Evolutionary conservation across 495 filamentous ascomycete genomes (phyloP).

Genomic region (Parachaetomium inaequale): DNA sequence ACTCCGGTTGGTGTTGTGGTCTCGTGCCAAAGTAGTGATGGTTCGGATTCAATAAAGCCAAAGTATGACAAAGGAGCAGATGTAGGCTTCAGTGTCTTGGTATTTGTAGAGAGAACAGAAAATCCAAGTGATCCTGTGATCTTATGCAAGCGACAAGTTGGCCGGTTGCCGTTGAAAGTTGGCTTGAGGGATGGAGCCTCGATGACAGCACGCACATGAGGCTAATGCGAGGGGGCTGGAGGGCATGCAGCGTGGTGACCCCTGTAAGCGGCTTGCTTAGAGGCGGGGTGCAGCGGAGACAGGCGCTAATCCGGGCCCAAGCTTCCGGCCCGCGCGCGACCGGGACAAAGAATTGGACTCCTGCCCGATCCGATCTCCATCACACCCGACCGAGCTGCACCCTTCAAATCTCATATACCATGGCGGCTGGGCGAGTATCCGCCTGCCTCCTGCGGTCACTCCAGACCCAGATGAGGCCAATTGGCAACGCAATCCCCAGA

Average conservation of each 20-base stretch:
- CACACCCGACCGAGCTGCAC: not conserved
- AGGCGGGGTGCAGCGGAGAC: constrained; percentile 1
- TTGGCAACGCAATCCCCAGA: constrained; percentile 7
- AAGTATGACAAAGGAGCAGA: not conserved
- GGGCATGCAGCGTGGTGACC: not conserved
- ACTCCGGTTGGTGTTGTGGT: not conserved
- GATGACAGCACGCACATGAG: constrained; percentile 1
- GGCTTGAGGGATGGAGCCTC: constrained; percentile 5
- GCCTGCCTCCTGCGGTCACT: constrained; percentile 6
- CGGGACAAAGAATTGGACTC: no score
- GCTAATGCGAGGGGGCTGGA: constrained; percentile 3
- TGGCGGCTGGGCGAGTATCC: constrained; percentile 7
- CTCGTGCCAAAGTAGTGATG: not conserved
- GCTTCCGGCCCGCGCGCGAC: constrained; percentile 1
- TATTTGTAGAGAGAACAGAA: not conserved
- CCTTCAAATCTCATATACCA: not conserved
- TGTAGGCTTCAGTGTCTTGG: not conserved
- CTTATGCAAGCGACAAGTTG: not conserved
- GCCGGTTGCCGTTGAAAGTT: not conserved
- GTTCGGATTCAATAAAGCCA: not conserved
- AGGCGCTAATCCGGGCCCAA: constrained; percentile 5
- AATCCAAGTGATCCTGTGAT: not conserved
- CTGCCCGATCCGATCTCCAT: no score
- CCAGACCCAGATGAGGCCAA: constrained; percentile 13
- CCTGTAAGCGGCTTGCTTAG: not conserved